phyloP scores from a whole-genome alignment of 345 rosid species.

The Murraya paniculata region DNA sequence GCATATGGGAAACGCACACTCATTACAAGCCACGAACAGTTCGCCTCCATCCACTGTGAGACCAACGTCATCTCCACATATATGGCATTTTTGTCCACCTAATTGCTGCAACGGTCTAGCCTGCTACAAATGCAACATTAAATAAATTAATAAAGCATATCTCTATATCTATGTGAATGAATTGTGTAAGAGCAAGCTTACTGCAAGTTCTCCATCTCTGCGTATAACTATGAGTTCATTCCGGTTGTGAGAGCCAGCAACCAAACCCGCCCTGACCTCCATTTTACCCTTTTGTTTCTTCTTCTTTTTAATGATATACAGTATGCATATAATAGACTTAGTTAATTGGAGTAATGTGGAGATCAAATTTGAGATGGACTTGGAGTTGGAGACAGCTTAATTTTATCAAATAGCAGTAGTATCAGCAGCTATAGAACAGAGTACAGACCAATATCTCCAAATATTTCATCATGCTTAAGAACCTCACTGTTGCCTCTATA shows the following conservation, averaged over 20 bases:
- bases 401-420: background rate
- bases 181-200: slow-evolving; percentile 3
- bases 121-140: slow-evolving; percentile 15
- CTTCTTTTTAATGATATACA: no score
- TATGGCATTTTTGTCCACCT: slow-evolving; percentile 39
- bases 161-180: background rate
- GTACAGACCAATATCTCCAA: background rate
- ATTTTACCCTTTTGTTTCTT: slow-evolving; percentile 1
- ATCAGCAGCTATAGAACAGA: background rate
- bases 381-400: background rate
- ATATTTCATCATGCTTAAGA: background rate
- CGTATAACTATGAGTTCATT: slow-evolving; percentile 46
- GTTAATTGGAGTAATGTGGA: background rate
- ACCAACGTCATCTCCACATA: slow-evolving; percentile 52
- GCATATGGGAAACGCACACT: slow-evolving; percentile 68
- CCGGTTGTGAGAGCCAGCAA: slow-evolving; percentile 51
- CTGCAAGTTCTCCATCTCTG: slow-evolving; percentile 29
- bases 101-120: slow-evolving; percentile 22
- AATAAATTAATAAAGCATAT: background rate
- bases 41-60: slow-evolving; percentile 46
- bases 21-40: slow-evolving; percentile 50
- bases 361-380: no score
- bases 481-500: background rate
- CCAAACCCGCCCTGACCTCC: slow-evolving; percentile 43
- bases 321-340: no score